Base-by-base conservation (phyloP, 139 green algal genomes). In the Edaphochlamys debaryana region DNA sequence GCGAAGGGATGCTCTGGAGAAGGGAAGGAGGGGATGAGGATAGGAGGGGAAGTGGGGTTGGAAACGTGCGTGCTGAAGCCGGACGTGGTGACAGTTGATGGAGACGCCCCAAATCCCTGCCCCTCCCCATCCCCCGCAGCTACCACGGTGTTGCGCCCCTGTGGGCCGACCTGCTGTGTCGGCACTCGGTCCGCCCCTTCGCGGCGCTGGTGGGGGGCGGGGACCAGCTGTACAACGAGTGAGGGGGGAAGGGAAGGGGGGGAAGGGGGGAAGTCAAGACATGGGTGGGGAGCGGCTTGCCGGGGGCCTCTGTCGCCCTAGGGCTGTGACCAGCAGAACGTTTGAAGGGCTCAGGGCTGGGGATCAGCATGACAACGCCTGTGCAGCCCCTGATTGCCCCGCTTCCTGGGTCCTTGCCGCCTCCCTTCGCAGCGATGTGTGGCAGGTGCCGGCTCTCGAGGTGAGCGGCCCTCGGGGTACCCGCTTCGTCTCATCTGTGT, bases 191-290 rank as follows among this genome's bases (percentile, higher is more conserved):
- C 19, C 74, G 75, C 19, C 91, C 91, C 23, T 77, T 96, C 69
- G 87, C 94, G 64, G 83, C 80, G 22, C 83, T 95, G 78, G 83
- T 96, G 27, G 93, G 93, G 15, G 85, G 85, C 48, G 88, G 88
- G 0, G 88, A 92, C 81, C 89, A 92, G 86, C 75, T 92, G 25
- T 91, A 90, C 89, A 85, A 81, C 62, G 89, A 92, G 45, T 54
- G 45, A 54, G 45, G 45, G 9, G 75, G 41, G 5, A 71, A n/a
- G 48, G n/a, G 72, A 23, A 34, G 64, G 54, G 54, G 20, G 15
- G 54, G 15, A 30, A 0, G 22, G 54, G 48, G 15, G 48, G 48
- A 9, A 23, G 48, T 54, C 11, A 9, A 15, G 11, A 15, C 48
- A 54, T 15, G 15, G 9, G 48, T 54, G 48, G 48, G 48, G 48